Evolutionary conservation across 2,329 filamentous ascomycete species (phyloP).

Genomic region (Aschersonia sp.): DNA sequence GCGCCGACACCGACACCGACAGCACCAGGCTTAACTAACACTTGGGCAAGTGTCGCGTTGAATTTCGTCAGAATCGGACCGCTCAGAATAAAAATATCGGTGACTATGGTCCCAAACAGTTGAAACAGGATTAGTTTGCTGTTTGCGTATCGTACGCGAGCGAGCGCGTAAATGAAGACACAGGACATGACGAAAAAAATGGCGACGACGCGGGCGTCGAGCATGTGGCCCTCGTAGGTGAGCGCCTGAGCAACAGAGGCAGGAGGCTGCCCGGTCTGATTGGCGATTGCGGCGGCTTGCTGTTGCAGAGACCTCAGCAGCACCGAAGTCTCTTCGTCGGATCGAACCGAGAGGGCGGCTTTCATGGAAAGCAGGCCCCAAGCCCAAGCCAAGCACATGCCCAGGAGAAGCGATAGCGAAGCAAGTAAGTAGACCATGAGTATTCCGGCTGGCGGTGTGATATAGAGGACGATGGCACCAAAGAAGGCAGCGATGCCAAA

Average conservation of each 20-base stretch:
- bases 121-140: constrained; percentile 28
- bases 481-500: constrained; percentile 32
- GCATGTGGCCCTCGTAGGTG: constrained; percentile 28
- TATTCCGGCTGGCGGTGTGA: constrained; percentile 29
- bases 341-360: constrained; percentile 26
- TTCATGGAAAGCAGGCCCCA: constrained; percentile 36
- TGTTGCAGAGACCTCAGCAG: constrained; percentile 18
- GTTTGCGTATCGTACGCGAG: constrained; percentile 27
- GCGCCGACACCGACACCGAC: constrained; percentile 29
- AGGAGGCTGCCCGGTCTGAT: constrained; percentile 9
- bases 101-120: constrained; percentile 31
- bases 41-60: constrained; percentile 19
- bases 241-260: constrained; percentile 18
- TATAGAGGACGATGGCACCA: constrained; percentile 23
- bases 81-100: constrained; percentile 28
- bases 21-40: constrained; percentile 28
- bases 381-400: constrained; percentile 31
- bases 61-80: constrained; percentile 27
- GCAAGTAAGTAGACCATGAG: constrained; percentile 29
- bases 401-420: constrained; percentile 25
- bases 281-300: constrained; percentile 18
- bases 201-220: constrained; percentile 28
- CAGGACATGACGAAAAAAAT: constrained; percentile 22
- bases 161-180: constrained; percentile 27
- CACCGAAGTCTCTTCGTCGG: constrained; percentile 21